These are phyloP conservation scores for Neonectria neomacrospora DNA, from an alignment of 2,329 filamentous ascomycete species.

Conservation along the genomic window DNA sequence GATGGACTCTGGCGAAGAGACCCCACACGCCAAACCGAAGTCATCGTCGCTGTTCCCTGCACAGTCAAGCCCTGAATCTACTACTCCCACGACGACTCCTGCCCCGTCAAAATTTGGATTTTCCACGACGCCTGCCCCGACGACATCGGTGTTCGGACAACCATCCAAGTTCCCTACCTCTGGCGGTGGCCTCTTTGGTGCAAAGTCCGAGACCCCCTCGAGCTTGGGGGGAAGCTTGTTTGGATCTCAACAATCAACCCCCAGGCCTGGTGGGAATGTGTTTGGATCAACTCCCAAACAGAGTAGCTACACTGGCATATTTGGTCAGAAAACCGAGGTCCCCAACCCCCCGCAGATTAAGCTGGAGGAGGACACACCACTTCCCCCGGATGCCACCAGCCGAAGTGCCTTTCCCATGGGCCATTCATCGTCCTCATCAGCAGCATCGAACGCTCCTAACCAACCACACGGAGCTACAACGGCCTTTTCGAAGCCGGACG, in stretches of 20 bases:
- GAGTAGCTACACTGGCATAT: conserved; percentile 37
- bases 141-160: conserved; percentile 50
- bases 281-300: conserved; percentile 41
- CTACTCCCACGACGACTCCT: conserved; percentile 64
- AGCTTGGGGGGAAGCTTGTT: conserved; percentile 33
- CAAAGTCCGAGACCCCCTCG: conserved; percentile 32
- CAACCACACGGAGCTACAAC: conserved; percentile 47
- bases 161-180: conserved; percentile 44
- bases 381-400: conserved; percentile 67
- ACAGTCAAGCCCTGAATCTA: conserved; percentile 48
- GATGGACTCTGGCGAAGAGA: conserved; percentile 48
- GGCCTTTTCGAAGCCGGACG: conserved; percentile 43
- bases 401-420: conserved; percentile 61
- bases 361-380: conserved; percentile 53
- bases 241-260: conserved; percentile 42
- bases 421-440: conserved; percentile 64
- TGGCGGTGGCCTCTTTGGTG: conserved; percentile 42
- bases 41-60: conserved; percentile 46
- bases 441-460: conserved; percentile 50
- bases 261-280: conserved; percentile 30
- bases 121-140: conserved; percentile 48
- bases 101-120: conserved; percentile 60
- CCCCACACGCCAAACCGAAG: conserved; percentile 52
- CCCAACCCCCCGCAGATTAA: conserved; percentile 50
- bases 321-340: conserved; percentile 37